Evolutionary conservation across 108 stramenopile species (phyloP).

Genomic region (Asterionellopsis glacialis): DNA sequence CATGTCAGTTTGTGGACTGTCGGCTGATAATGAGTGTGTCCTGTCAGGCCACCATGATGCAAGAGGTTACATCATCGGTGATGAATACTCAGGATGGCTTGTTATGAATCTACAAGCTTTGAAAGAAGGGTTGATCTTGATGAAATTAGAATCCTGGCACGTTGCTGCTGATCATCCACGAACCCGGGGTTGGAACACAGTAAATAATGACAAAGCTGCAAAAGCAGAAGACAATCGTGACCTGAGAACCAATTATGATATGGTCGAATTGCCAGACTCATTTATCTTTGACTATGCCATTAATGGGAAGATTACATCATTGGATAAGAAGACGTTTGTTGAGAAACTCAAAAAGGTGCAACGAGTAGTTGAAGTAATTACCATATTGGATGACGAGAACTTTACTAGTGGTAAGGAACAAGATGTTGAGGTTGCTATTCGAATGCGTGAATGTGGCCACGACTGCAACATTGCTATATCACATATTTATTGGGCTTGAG

Average conservation of each 20-base stretch:
- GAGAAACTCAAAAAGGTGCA: conserved; percentile 25
- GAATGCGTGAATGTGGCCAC: conserved; percentile 43
- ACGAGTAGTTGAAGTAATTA: conserved; percentile 37
- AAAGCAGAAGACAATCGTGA: neutral
- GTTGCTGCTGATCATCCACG: conserved; percentile 17
- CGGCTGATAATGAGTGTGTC: conserved; percentile 37
- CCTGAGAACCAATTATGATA: conserved; percentile 1
- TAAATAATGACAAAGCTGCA: conserved; percentile 20
- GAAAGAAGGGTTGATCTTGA: conserved; percentile 64
- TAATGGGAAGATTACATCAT: conserved; percentile 42
- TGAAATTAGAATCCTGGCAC: conserved; percentile 53
- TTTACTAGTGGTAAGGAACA: conserved; percentile 27
- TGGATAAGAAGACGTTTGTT: conserved; percentile 35
- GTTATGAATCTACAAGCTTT: conserved; percentile 44
- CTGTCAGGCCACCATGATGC: conserved; percentile 63
- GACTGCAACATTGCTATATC: conserved; percentile 38
- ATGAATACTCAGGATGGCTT: conserved; percentile 70
- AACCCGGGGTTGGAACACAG: conserved; percentile 35
- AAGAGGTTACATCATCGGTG: conserved; percentile 60
- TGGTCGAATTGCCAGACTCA: conserved; percentile 33
- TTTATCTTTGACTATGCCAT: conserved; percentile 70
- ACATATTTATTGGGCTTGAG: conserved; percentile 68
- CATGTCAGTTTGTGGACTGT: conserved; percentile 41
- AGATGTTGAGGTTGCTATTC: conserved; percentile 62
- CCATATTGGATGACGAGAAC: conserved; percentile 54